Evolutionary conservation across 1,139 yeast species (phyloP).

Genomic region (Saccharomycopsis hybrid): DNA sequence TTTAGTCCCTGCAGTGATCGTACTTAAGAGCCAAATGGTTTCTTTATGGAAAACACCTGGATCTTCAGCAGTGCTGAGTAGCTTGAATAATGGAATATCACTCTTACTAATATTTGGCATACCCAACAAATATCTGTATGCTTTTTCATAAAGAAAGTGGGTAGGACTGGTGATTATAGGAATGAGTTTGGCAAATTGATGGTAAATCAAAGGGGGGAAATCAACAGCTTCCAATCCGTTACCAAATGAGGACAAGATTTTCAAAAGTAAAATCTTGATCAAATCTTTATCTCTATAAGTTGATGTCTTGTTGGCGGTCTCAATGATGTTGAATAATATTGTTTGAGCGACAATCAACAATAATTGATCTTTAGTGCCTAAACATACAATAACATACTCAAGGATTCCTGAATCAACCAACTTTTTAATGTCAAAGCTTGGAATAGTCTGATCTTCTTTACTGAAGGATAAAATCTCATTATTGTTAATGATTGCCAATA

Average conservation of each 20-base stretch:
- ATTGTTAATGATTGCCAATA: slow-evolving; percentile 52
- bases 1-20: slow-evolving; percentile 41
- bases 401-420: slow-evolving; percentile 55
- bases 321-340: slow-evolving; percentile 40
- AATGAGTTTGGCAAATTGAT: slow-evolving; percentile 46
- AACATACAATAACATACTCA: slow-evolving; percentile 48
- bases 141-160: slow-evolving; percentile 66
- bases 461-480: slow-evolving; percentile 47
- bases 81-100: slow-evolving; percentile 61
- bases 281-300: slow-evolving; percentile 53
- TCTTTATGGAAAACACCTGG: slow-evolving; percentile 55
- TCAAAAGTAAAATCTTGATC: slow-evolving; percentile 54
- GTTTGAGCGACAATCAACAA: slow-evolving; percentile 41
- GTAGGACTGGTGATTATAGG: slow-evolving; percentile 60
- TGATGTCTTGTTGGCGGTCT: slow-evolving; percentile 29
- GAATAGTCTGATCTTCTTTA: slow-evolving; percentile 24
- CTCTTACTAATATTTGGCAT: slow-evolving; percentile 39
- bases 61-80: slow-evolving; percentile 38
- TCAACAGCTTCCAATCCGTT: slow-evolving; percentile 23
- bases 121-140: slow-evolving; percentile 50
- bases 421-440: slow-evolving; percentile 46
- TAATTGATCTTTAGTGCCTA: slow-evolving; percentile 47
- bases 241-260: slow-evolving; percentile 46
- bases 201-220: slow-evolving; percentile 38
- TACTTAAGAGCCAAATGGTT: slow-evolving; percentile 58